phyloP scores from a whole-genome alignment of 2,329 filamentous ascomycete species.

The Neonectria neomacrospora region DNA sequence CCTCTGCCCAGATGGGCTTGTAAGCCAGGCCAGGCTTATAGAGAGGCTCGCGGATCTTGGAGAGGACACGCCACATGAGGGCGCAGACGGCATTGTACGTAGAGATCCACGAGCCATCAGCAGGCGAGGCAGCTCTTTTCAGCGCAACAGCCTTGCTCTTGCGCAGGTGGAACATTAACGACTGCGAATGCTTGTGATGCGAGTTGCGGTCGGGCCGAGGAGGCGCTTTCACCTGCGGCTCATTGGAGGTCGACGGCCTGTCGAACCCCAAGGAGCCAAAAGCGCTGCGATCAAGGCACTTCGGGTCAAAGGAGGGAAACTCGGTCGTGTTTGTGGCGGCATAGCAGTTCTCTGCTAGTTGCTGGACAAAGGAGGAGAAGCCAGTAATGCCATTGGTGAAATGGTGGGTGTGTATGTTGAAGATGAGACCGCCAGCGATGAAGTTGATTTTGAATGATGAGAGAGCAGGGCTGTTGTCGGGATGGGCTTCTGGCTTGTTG shows the following conservation, averaged over 20 bases:
- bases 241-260: conserved; percentile 6
- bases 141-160: conserved; percentile 23
- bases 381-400: conserved; percentile 54
- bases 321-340: conserved; percentile 46
- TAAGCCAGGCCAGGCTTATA: conserved; percentile 46
- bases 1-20: conserved; percentile 49
- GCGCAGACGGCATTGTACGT: conserved; percentile 57
- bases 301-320: conserved; percentile 50
- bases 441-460: conserved; percentile 55
- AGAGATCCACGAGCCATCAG: conserved; percentile 52
- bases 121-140: conserved; percentile 21
- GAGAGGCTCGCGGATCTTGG: conserved; percentile 48
- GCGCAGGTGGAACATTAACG: conserved; percentile 23
- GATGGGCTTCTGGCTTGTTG: conserved; percentile 52
- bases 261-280: conserved; percentile 37
- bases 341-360: conserved; percentile 56
- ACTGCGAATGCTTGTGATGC: conserved; percentile 22
- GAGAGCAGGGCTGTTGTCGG: conserved; percentile 47
- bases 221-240: conserved; percentile 18
- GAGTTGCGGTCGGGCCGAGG: conserved; percentile 11
- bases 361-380: conserved; percentile 49
- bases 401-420: conserved; percentile 55
- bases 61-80: conserved; percentile 54
- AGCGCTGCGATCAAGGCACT: conserved; percentile 49
- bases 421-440: conserved; percentile 53